Evolutionary conservation across 805 yeast species (phyloP).

Genomic region (Starmerella kuoi): DNA sequence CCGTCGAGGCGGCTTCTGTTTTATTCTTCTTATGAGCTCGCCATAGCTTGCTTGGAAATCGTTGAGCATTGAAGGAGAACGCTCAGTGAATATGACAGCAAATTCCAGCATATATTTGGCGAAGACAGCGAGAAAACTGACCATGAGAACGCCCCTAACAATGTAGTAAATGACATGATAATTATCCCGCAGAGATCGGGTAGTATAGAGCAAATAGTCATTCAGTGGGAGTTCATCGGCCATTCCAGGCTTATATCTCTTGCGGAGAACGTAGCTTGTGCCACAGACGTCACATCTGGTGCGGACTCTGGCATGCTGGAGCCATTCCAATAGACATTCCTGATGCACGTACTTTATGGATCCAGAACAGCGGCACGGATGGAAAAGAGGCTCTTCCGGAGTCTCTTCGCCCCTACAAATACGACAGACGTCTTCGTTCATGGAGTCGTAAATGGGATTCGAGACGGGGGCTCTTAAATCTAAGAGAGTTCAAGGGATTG

Average conservation of each 20-base stretch:
- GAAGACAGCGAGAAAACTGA: slow-evolving; percentile 13
- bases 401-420: slow-evolving; percentile 92
- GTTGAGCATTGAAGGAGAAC: neutral
- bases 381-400: slow-evolving; percentile 60
- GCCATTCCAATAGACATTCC: slow-evolving; percentile 83
- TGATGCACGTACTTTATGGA: slow-evolving; percentile 88
- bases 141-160: slow-evolving; percentile 18
- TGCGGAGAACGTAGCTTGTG: slow-evolving; percentile 53
- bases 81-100: neutral
- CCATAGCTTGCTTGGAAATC: neutral
- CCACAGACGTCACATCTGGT: slow-evolving; percentile 83
- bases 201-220: slow-evolving; percentile 22
- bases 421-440: slow-evolving; percentile 54
- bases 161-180: slow-evolving; percentile 10
- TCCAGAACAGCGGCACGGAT: slow-evolving; percentile 91
- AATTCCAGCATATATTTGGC: slow-evolving; percentile 7
- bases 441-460: neutral
- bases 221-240: slow-evolving; percentile 49
- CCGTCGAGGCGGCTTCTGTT: slow-evolving; percentile 19
- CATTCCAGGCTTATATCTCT: slow-evolving; percentile 52
- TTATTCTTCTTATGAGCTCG: slow-evolving; percentile 23
- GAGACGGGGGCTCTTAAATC: neutral
- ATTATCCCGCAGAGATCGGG: neutral
- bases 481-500: neutral
- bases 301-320: slow-evolving; percentile 50